These are phyloP conservation scores for Aegilops speltoides DNA, from an alignment of 176 grass and related monocot species.

Conservation along the genomic window DNA sequence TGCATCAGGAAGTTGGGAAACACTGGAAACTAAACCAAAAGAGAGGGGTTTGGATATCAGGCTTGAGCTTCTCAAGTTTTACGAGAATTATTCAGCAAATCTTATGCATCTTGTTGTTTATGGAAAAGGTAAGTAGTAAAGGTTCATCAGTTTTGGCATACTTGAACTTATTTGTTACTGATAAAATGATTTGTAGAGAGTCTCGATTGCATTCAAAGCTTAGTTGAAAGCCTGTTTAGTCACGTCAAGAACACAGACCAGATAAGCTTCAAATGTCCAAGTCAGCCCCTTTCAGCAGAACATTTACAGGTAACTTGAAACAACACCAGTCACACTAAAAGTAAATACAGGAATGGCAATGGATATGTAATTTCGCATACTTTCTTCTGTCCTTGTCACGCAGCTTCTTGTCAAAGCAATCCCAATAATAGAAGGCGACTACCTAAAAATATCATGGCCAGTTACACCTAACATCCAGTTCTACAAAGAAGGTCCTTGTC, in stretches of 20 bases:
- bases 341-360: not conserved
- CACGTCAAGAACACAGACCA: conserved; percentile 53
- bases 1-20: conserved; percentile 82
- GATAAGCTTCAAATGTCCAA: conserved; percentile 56
- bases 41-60: conserved; percentile 81
- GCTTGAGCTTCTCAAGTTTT: conserved; percentile 78
- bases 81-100: conserved; percentile 89
- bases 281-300: conserved; percentile 63
- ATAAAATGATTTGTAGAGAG: conserved; percentile 54
- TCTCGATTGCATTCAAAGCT: conserved; percentile 76
- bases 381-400: not conserved
- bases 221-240: conserved; percentile 68
- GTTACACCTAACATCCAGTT: conserved; percentile 56
- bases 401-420: conserved; percentile 91
- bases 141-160: conserved; percentile 9
- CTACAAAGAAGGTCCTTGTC: conserved; percentile 78
- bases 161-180: conserved; percentile 9
- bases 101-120: conserved; percentile 98
- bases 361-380: conserved; percentile 5
- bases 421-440: conserved; percentile 70
- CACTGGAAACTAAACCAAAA: conserved; percentile 81
- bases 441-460: conserved; percentile 78
- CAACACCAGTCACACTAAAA: not conserved
- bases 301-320: conserved; percentile 81
- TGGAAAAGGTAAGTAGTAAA: conserved; percentile 67